Conservation (phyloP, 768 basidiomycete genomes). For the Kwoniella sp. region DNA sequence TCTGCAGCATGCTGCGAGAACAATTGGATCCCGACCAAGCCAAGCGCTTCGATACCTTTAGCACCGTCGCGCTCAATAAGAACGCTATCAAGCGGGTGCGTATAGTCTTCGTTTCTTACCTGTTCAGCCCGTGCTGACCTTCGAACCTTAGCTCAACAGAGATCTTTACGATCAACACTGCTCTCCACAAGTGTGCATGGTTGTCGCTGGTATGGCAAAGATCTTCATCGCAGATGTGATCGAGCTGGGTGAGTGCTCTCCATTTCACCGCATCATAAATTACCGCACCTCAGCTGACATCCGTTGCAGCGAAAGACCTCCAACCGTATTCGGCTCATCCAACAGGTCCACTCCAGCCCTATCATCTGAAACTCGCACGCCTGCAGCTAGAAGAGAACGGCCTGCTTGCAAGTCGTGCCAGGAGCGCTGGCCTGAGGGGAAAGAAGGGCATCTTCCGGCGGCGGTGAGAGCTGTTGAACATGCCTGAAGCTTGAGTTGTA, state of each 20-base stretch:
- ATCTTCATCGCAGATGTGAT: conserved; percentile 41
- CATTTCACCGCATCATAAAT: not conserved
- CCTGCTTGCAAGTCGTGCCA: conserved; percentile 3
- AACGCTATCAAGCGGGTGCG: conserved; percentile 31
- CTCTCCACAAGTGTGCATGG: conserved; percentile 12
- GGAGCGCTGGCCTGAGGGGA: conserved; percentile 4
- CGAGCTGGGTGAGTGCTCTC: conserved; percentile 33
- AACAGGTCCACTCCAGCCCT: conserved; percentile 30
- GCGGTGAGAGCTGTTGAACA: conserved; percentile 4
- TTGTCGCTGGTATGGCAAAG: conserved; percentile 39
- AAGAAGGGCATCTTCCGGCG: conserved; percentile 27
- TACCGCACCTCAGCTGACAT: no score
- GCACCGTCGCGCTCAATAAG: conserved; percentile 20
- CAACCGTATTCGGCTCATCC: conserved; percentile 31
- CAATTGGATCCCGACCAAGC: conserved; percentile 32
- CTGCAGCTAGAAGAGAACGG: conserved; percentile 26
- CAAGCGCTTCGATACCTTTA: conserved; percentile 38
- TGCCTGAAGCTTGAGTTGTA: no score
- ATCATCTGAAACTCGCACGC: conserved; percentile 35
- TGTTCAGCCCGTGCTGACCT: not conserved
- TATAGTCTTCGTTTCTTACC: not conserved
- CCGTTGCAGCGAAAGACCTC: conserved; percentile 29
- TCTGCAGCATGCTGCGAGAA: conserved; percentile 22
- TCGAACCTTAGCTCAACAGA: conserved; percentile 25
- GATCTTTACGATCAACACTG: conserved; percentile 36